A percentile compares a stretch with the other conserved stretches of the same genome.
phyloP scores from a whole-genome alignment of 805 yeast genomes.

The Debaryomyces prosopidis region DNA sequence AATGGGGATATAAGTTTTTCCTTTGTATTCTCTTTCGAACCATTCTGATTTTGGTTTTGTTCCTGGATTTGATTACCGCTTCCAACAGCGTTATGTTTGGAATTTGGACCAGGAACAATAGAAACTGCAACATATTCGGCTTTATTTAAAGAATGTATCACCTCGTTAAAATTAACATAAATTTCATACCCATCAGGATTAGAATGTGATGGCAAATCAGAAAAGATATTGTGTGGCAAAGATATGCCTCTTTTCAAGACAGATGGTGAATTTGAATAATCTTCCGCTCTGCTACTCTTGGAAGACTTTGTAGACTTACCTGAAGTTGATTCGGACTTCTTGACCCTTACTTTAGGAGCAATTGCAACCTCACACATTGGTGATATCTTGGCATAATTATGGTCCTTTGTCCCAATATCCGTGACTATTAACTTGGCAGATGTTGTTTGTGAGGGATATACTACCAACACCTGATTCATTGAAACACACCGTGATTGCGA shows the following conservation, averaged over 20 bases:
- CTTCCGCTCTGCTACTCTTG: slow-evolving; percentile 25
- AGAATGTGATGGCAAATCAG: slow-evolving; percentile 15
- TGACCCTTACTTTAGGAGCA: slow-evolving; percentile 56
- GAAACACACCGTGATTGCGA: slow-evolving; percentile 80
- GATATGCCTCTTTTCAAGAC: slow-evolving; percentile 55
- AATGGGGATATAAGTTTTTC: slow-evolving; percentile 12
- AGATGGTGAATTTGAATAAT: slow-evolving; percentile 27
- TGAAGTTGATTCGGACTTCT: slow-evolving; percentile 24
- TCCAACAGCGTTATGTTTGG: slow-evolving; percentile 17
- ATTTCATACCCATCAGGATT: slow-evolving; percentile 38
- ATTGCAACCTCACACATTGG: slow-evolving; percentile 71
- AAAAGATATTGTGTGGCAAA: slow-evolving; percentile 50
- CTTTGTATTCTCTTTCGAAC: slow-evolving; percentile 5
- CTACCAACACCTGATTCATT: slow-evolving; percentile 56
- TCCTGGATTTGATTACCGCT: slow-evolving; percentile 10
- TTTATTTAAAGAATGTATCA: slow-evolving; percentile 29
- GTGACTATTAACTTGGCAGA: slow-evolving; percentile 60
- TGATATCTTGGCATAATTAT: slow-evolving; percentile 51
- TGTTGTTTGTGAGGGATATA: slow-evolving; percentile 62
- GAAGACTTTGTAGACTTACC: slow-evolving; percentile 21
- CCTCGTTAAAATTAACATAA: slow-evolving; percentile 45
- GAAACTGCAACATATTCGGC: slow-evolving; percentile 52
- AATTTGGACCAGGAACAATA: slow-evolving; percentile 51
- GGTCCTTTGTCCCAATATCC: slow-evolving; percentile 43
- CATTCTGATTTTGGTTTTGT: slow-evolving; percentile 6